These are phyloP conservation scores for Sporothrix luriei DNA, from an alignment of 2,329 filamentous ascomycete genomes.

Conservation along the genomic window DNA sequence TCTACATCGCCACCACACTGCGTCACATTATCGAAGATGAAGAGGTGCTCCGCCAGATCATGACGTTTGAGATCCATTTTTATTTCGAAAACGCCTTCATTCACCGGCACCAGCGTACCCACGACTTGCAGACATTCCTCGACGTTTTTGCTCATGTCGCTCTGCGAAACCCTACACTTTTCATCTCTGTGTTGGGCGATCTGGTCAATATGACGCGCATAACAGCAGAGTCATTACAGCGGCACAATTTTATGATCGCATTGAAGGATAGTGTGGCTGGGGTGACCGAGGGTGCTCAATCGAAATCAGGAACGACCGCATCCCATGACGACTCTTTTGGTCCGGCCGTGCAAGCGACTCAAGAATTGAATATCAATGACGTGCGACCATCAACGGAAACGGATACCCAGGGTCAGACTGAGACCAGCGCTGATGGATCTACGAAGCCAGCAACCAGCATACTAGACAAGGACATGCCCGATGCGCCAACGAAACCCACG, in stretches of 20 bases:
- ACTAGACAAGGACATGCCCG: conserved; percentile 53
- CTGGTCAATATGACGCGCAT: conserved; percentile 73
- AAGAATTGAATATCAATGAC: conserved; percentile 53
- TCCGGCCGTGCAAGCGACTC: conserved; percentile 51
- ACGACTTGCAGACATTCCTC: conserved; percentile 73
- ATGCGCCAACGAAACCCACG: conserved; percentile 68
- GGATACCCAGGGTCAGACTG: conserved; percentile 33
- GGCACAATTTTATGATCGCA: conserved; percentile 23
- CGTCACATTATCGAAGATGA: conserved; percentile 95
- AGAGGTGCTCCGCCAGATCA: conserved; percentile 84
- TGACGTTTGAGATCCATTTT: conserved; percentile 84
- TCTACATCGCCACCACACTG: conserved; percentile 79
- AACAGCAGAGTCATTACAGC: conserved; percentile 38
- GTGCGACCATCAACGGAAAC: conserved; percentile 64
- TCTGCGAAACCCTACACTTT: conserved; percentile 79
- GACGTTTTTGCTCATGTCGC: conserved; percentile 77
- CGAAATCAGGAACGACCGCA: not conserved
- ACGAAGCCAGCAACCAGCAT: not conserved
- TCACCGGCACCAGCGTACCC: conserved; percentile 54
- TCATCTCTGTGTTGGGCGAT: conserved; percentile 85
- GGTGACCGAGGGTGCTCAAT: not conserved
- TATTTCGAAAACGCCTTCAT: conserved; percentile 66
- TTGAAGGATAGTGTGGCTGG: conserved; percentile 19
- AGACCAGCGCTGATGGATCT: not conserved
- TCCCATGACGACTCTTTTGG: conserved; percentile 48